A percentile compares a stretch with the other conserved stretches of the same genome.
phyloP scores from a whole-genome alignment of 2,329 filamentous ascomycete genomes.

The Aspergillus sp. region DNA sequence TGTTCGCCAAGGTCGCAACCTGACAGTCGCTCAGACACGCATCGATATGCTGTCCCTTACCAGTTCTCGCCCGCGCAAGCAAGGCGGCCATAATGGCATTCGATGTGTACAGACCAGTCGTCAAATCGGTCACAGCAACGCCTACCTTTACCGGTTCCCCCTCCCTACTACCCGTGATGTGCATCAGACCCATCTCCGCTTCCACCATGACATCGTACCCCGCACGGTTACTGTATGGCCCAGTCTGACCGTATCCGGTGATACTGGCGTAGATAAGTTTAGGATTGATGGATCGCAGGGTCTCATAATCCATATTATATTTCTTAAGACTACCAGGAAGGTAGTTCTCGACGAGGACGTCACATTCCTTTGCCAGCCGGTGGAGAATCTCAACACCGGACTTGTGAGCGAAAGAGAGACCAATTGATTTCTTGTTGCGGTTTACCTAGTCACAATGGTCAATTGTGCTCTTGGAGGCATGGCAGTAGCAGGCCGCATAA shows the following conservation, averaged over 20 bases:
- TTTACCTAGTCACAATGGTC: slow-evolving; percentile 66
- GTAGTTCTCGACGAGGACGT: slow-evolving; percentile 96
- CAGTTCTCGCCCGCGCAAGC: slow-evolving; percentile 71
- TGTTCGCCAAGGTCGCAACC: slow-evolving; percentile 90
- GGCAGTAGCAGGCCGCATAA: neutral
- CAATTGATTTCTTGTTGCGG: slow-evolving; percentile 94
- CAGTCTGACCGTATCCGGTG: slow-evolving; percentile 94
- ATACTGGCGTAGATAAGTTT: slow-evolving; percentile 91
- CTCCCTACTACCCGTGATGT: slow-evolving; percentile 88
- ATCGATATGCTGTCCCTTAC: slow-evolving; percentile 88
- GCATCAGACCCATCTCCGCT: slow-evolving; percentile 97
- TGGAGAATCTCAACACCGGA: slow-evolving; percentile 85
- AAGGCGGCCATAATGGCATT: slow-evolving; percentile 95
- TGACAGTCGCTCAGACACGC: slow-evolving; percentile 91
- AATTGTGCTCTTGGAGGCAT: neutral
- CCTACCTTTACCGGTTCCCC: slow-evolving; percentile 95
- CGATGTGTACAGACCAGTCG: slow-evolving; percentile 90
- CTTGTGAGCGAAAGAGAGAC: slow-evolving; percentile 83
- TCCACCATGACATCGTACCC: slow-evolving; percentile 99
- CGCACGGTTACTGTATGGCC: slow-evolving; percentile 81
- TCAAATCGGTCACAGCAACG: slow-evolving; percentile 93
- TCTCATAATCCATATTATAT: slow-evolving; percentile 86
- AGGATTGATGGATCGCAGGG: slow-evolving; percentile 78
- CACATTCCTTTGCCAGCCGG: slow-evolving; percentile 77
- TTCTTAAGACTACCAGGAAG: slow-evolving; percentile 86